A percentile compares a stretch with the other conserved stretches of the same genome.
Conservation (phyloP, 495 filamentous ascomycete species). For the Acidiella bohemica region DNA sequence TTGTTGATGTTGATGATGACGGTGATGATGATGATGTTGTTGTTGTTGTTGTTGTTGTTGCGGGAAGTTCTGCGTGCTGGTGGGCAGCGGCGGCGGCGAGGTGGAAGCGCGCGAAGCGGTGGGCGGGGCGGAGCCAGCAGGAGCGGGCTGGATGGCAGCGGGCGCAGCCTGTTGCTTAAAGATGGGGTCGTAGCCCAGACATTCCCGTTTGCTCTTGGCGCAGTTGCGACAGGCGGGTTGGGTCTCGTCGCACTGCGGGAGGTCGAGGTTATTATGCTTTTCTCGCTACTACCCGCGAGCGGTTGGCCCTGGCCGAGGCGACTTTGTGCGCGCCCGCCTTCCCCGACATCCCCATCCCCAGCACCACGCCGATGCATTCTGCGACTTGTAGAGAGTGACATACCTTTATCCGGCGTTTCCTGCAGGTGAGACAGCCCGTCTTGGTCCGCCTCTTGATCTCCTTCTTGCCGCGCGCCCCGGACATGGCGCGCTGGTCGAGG, state of each 20-base stretch:
- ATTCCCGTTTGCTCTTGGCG: slow-evolving; percentile 95
- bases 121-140: slow-evolving; percentile 20
- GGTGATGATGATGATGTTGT: not conserved
- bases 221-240: slow-evolving; percentile 95
- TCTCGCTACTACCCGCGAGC: slow-evolving; percentile 6
- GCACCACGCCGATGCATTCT: too few species aligned
- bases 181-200: slow-evolving; percentile 93
- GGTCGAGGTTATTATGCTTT: slow-evolving; percentile 4
- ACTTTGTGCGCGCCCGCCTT: too few species aligned
- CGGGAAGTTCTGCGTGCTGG: too few species aligned
- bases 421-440: slow-evolving; percentile 92
- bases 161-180: slow-evolving; percentile 80
- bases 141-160: slow-evolving; percentile 56
- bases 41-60: not conserved
- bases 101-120: too few species aligned
- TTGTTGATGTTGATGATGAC: slow-evolving; percentile 3
- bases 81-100: too few species aligned
- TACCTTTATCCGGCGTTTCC: slow-evolving; percentile 97
- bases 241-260: slow-evolving; percentile 76
- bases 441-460: slow-evolving; percentile 98
- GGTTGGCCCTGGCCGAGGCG: too few species aligned
- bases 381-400: too few species aligned
- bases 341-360: too few species aligned
- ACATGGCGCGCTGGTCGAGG: slow-evolving; percentile 45
- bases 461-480: slow-evolving; percentile 82